These are phyloP conservation scores for Plasmodium coatneyi DNA, from an alignment of 169 alveolate species.

Conservation along the genomic window DNA sequence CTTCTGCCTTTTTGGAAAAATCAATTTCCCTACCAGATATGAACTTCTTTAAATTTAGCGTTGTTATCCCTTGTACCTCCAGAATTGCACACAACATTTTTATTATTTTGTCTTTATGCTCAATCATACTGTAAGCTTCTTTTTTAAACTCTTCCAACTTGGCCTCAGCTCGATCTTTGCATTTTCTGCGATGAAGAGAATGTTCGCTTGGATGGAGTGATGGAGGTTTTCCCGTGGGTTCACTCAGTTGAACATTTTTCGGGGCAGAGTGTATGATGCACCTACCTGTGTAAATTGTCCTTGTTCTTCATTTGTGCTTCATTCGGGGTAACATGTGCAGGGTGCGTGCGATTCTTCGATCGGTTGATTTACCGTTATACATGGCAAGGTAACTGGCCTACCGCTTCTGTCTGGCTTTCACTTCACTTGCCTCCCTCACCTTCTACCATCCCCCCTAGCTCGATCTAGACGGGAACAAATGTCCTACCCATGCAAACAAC, in stretches of 20 bases:
- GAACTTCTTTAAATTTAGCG: conserved; percentile 58
- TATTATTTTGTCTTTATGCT: conserved; percentile 58
- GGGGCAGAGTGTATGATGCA: background rate
- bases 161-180: conserved; percentile 6
- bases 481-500: background rate
- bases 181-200: conserved; percentile 14
- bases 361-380: background rate
- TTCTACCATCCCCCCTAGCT: background rate
- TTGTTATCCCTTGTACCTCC: conserved; percentile 68
- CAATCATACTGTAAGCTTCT: conserved; percentile 51
- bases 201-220: background rate
- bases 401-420: background rate
- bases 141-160: conserved; percentile 60
- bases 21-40: conserved; percentile 28
- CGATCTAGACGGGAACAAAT: background rate
- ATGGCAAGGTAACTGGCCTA: background rate
- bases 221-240: background rate
- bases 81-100: conserved; percentile 66
- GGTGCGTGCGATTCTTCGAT: background rate
- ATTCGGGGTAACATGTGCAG: background rate
- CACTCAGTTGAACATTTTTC: background rate
- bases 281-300: background rate
- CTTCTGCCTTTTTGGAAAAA: background rate
- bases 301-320: background rate
- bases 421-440: background rate